Evolutionary conservation across 1,284 basidiomycete species (phyloP), one percentile per base, ranked within the genome.

Genomic region (Tilletia walkeri): DNA sequence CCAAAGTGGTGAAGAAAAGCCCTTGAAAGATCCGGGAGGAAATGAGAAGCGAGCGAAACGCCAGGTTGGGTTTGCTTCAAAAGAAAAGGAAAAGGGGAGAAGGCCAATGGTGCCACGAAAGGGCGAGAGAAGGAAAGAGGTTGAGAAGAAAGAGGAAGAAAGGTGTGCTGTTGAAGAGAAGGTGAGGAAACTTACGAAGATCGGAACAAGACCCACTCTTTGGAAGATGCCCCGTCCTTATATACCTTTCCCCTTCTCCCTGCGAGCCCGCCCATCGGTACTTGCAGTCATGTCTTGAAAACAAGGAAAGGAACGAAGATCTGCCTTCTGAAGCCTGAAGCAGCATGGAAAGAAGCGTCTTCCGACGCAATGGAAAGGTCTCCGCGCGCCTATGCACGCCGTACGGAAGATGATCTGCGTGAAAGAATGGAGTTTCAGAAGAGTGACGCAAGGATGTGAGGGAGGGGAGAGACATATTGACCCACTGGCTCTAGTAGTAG

Each of bases 111-210:
- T 30, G 24, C 24, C 24, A 30, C 24, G 24, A 30, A 30, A 30
- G 24, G 24, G 24, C 24, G 24, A 30, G 24, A 49, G 36, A 67
- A 67, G 66, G 66, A 45, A 67, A 36, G 53, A 39, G 53, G 18
- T n/a, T n/a, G 49, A 34, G 47, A 45, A 49, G 49, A 30, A 49
- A 38, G 12, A 53, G 2, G 18, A n/a, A 53, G 9, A 20, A 18
- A 30, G 16, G 24, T n/a, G 24, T 18, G 50, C 16, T 53, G 50
- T 30, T n/a, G 50, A 53, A 53, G 24, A 48, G 48, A 49, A 2
- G n/a, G 48, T 12, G 24, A 30, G 24, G 24, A 30, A 30, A 30
- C 24, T 30, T 30, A 30, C 24, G 24, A 30, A 30, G 1, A 30
- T 30, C 24, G 24, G 24, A 30, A 30, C 24, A 30, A 30, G 24